Conservation (phyloP, 495 filamentous ascomycete genomes). For the Lindgomyces ingoldianus region DNA sequence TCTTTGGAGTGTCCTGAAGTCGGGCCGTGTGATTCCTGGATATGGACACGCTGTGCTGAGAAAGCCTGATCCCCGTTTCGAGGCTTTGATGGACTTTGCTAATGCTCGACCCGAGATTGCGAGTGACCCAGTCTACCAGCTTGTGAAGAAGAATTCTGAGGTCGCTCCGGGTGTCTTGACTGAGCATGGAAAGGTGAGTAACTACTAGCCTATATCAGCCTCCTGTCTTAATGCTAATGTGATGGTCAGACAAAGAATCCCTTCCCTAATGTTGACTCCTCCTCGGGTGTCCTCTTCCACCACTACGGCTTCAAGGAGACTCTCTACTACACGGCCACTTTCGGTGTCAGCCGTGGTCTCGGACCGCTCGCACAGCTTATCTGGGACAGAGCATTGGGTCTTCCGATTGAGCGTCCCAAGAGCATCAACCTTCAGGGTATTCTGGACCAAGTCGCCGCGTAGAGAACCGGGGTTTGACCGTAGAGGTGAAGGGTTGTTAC, state of each 20-base stretch:
- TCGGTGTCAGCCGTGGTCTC: constrained; percentile 88
- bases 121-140: constrained; percentile 83
- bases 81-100: constrained; percentile 96
- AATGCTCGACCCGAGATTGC: constrained; percentile 79
- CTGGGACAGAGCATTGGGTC: constrained; percentile 90
- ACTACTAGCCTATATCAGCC: background rate
- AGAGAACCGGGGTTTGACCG: too few species aligned
- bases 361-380: constrained; percentile 92
- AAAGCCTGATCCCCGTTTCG: constrained; percentile 94
- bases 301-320: constrained; percentile 97
- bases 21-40: constrained; percentile 90
- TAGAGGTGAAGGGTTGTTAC: too few species aligned
- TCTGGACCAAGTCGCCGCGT: constrained; percentile 53
- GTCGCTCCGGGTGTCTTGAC: constrained; percentile 83
- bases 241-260: constrained; percentile 83
- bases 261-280: constrained; percentile 91
- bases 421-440: constrained; percentile 88
- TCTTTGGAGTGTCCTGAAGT: constrained; percentile 90
- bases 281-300: constrained; percentile 90
- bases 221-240: background rate
- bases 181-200: constrained; percentile 78
- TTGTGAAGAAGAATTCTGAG: constrained; percentile 83
- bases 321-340: constrained; percentile 96
- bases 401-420: constrained; percentile 98
- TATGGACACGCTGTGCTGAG: constrained; percentile 98